A percentile compares a stretch with the other conserved stretches of the same genome.
Conservation (phyloP, 2,329 filamentous ascomycete genomes). For the Colletotrichum sp. region DNA sequence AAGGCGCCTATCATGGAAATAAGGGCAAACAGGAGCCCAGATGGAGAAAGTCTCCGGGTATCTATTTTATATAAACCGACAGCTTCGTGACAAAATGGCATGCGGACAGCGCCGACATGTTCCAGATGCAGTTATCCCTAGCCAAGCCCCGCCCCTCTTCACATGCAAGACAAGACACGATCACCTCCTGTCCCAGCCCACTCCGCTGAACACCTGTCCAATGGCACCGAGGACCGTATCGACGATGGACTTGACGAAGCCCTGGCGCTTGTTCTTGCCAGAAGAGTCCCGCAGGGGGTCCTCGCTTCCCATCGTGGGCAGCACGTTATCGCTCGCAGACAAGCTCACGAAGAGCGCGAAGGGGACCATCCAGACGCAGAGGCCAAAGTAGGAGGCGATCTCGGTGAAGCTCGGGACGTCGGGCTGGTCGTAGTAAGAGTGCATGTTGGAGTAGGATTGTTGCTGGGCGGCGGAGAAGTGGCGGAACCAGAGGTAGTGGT, state of each 20-base stretch:
- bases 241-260: slow-evolving; percentile 70
- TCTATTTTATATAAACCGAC: background rate
- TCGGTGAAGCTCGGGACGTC: slow-evolving; percentile 85
- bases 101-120: background rate
- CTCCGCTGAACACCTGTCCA: slow-evolving; percentile 40
- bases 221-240: slow-evolving; percentile 61
- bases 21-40: background rate
- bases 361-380: slow-evolving; percentile 96
- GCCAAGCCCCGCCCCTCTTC: background rate
- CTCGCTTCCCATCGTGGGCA: slow-evolving; percentile 89
- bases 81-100: fast-evolving
- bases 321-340: slow-evolving; percentile 91
- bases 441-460: slow-evolving; percentile 60
- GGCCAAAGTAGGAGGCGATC: slow-evolving; percentile 93
- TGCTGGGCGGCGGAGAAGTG: slow-evolving; percentile 78
- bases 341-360: slow-evolving; percentile 95
- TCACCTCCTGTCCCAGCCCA: slow-evolving; percentile 22
- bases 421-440: slow-evolving; percentile 66
- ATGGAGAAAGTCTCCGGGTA: background rate
- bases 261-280: slow-evolving; percentile 60
- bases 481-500: slow-evolving; percentile 96
- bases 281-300: slow-evolving; percentile 52
- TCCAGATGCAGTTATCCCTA: background rate
- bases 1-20: fast-evolving
- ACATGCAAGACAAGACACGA: background rate